These are phyloP conservation scores for Pseudisothecium myosuroides DNA, from an alignment of 225 moss, liverwort and hornwort genomes.

Conservation along the genomic window DNA sequence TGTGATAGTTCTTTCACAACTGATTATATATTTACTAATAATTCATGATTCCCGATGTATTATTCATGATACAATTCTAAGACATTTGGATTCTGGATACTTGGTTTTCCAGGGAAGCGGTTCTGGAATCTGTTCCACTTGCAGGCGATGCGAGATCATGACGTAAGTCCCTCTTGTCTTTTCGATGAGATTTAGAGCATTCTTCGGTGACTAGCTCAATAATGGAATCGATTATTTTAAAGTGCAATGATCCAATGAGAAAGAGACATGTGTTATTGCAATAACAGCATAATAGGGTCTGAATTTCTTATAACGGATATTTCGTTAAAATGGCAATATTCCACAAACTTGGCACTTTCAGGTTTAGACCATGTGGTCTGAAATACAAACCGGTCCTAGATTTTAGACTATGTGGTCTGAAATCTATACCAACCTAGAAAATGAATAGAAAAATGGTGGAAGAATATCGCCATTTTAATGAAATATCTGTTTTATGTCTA, in stretches of 20 bases:
- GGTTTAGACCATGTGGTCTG: too few species aligned
- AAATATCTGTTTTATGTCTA: too few species aligned
- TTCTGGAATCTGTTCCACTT: conserved; percentile 97
- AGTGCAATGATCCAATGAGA: neutral
- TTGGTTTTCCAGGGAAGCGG: conserved; percentile 53
- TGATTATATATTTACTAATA: neutral
- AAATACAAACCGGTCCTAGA: too few species aligned
- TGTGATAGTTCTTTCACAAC: neutral
- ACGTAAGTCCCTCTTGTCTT: conserved; percentile 10
- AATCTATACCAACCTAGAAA: too few species aligned
- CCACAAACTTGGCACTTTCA: too few species aligned
- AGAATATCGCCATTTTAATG: too few species aligned
- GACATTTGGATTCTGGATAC: neutral
- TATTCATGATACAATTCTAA: neutral
- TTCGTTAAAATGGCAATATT: too few species aligned
- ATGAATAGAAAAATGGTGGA: too few species aligned
- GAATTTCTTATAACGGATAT: too few species aligned
- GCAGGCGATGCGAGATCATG: conserved; percentile 88
- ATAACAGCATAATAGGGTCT: neutral
- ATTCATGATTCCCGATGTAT: neutral
- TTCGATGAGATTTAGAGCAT: neutral
- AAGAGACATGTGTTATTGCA: neutral
- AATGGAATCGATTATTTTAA: neutral
- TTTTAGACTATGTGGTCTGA: too few species aligned
- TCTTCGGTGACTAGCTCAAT: neutral